These are phyloP conservation scores for Metarhizium guizhouense DNA, from an alignment of 2,329 filamentous ascomycete species.

Conservation along the genomic window DNA sequence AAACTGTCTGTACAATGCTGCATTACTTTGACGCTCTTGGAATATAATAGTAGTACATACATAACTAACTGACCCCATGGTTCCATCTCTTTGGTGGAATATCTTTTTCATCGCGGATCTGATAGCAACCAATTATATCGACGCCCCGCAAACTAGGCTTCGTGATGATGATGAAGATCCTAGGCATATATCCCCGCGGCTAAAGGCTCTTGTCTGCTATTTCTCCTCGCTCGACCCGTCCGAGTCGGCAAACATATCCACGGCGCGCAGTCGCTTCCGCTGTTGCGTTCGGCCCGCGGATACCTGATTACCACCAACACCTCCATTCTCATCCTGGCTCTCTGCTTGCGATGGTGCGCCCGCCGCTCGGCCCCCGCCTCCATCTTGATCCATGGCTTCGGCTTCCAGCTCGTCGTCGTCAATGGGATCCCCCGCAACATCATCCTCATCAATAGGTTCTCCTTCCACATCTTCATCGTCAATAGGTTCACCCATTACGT, in stretches of 20 bases:
- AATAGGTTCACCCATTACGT: constrained; percentile 34
- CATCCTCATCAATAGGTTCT: constrained; percentile 34
- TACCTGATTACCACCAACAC: constrained; percentile 21
- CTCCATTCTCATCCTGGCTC: constrained; percentile 30
- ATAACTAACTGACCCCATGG: not conserved
- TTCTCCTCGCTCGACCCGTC: constrained; percentile 33
- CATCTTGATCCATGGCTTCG: constrained; percentile 34
- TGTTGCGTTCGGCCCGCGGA: constrained; percentile 25
- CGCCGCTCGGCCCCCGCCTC: constrained; percentile 25
- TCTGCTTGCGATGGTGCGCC: not conserved
- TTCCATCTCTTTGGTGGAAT: not conserved
- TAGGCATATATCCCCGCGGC: not conserved
- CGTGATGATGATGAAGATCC: not conserved
- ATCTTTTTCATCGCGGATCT: not conserved
- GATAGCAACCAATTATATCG: not conserved
- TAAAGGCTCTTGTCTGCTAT: not conserved
- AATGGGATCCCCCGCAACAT: constrained; percentile 29
- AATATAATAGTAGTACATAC: not conserved
- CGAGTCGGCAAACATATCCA: constrained; percentile 82
- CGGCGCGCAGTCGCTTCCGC: constrained; percentile 61
- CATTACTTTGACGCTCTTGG: not conserved
- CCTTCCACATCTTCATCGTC: constrained; percentile 40
- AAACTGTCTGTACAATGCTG: not conserved
- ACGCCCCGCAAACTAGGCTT: not conserved
- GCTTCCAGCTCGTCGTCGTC: constrained; percentile 34